phyloP scores from a whole-genome alignment of 306 rosid genomes.

The Gillenia trifoliata region DNA sequence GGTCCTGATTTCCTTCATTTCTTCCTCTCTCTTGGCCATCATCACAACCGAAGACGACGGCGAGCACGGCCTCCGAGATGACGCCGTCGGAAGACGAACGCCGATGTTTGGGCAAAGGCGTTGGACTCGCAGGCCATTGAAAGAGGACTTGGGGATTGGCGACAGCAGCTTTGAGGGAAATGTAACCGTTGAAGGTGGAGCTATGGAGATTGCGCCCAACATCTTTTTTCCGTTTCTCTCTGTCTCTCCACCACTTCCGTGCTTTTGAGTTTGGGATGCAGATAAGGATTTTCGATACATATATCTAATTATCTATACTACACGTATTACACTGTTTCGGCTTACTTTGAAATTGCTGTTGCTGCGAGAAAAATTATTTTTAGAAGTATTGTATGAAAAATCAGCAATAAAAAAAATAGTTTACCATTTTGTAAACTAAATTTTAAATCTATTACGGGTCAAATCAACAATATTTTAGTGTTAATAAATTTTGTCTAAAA shows the following conservation, averaged over 20 bases:
- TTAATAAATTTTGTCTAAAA: too few relatives aligned
- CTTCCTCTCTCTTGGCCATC: constrained; percentile 83
- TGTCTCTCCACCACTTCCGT: background rate
- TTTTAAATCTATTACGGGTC: too few relatives aligned
- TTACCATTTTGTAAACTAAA: too few relatives aligned
- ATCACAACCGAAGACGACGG: constrained; percentile 42
- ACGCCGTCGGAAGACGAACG: constrained; percentile 20
- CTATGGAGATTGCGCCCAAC: constrained; percentile 34
- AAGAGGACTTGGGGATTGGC: constrained; percentile 36
- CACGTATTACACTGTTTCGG: too few relatives aligned
- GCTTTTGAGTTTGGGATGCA: background rate
- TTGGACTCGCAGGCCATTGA: constrained; percentile 37
- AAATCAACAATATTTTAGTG: too few relatives aligned
- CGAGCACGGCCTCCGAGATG: constrained; percentile 13
- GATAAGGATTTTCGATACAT: background rate
- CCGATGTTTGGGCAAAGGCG: constrained; percentile 29
- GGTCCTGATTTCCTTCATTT: constrained; percentile 64
- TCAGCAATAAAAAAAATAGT: too few relatives aligned
- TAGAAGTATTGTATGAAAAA: too few relatives aligned
- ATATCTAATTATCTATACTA: too few relatives aligned
- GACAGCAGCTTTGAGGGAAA: constrained; percentile 26
- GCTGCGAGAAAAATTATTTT: too few relatives aligned
- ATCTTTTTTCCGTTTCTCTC: constrained; percentile 20
- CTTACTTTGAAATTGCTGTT: too few relatives aligned
- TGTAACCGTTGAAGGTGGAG: constrained; percentile 34